These are phyloP conservation scores for Rosa hybrid DNA, from an alignment of 331 rosid genomes.

Conservation along the genomic window DNA sequence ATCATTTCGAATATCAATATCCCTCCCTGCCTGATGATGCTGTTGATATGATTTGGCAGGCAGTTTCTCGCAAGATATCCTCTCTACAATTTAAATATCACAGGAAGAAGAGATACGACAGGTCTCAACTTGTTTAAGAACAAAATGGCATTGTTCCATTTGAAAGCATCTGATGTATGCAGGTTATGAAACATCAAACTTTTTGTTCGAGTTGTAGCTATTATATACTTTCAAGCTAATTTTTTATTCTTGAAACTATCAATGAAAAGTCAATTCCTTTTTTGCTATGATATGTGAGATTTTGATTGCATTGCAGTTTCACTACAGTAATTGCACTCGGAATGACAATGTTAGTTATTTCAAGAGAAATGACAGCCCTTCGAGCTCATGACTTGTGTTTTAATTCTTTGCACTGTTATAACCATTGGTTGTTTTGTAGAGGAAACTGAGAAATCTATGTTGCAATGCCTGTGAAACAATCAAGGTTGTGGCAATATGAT, in stretches of 20 bases:
- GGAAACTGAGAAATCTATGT: neutral
- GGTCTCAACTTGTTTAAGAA: slow-evolving; percentile 50
- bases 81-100: slow-evolving; percentile 42
- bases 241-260: neutral
- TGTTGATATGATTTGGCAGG: slow-evolving; percentile 83
- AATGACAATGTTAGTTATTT: neutral
- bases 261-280: neutral
- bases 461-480: slow-evolving; percentile 9
- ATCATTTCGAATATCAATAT: slow-evolving; percentile 74
- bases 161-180: slow-evolving; percentile 20
- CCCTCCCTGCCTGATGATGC: slow-evolving; percentile 92
- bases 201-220: neutral
- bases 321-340: neutral
- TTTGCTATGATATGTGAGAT: neutral
- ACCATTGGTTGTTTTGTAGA: neutral
- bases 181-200: slow-evolving; percentile 10
- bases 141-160: slow-evolving; percentile 16
- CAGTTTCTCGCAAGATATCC: slow-evolving; percentile 59
- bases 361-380: neutral
- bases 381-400: slow-evolving; percentile 6
- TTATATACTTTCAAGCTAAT: neutral
- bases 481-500: slow-evolving; percentile 11
- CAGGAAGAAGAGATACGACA: slow-evolving; percentile 62
- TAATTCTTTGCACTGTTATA: neutral
- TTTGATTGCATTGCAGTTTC: neutral